These are phyloP conservation scores for Hymenochaete sp. DNA, from an alignment of 1,284 basidiomycete species.

Conservation along the genomic window DNA sequence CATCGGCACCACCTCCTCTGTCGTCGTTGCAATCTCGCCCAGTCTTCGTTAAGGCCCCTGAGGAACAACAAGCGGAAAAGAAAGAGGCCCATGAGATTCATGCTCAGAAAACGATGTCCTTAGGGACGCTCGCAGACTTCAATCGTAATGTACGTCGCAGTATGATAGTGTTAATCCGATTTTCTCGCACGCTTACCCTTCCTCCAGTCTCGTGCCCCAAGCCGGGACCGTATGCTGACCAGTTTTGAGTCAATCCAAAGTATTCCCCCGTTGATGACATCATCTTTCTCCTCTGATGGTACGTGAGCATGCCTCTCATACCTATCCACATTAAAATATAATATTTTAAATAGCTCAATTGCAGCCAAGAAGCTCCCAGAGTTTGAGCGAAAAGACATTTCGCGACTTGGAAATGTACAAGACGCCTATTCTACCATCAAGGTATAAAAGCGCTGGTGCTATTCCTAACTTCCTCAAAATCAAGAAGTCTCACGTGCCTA, in stretches of 20 bases:
- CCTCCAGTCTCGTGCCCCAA: slow-evolving; percentile 36
- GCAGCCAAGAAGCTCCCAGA: slow-evolving; percentile 32
- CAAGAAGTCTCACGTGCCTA: slow-evolving; percentile 42
- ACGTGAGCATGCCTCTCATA: too few relatives aligned
- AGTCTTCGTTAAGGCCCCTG: slow-evolving; percentile 56
- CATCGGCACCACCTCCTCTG: slow-evolving; percentile 62
- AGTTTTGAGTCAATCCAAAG: slow-evolving; percentile 8
- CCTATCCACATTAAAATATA: too few relatives aligned
- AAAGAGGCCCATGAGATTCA: slow-evolving; percentile 26
- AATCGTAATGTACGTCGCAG: slow-evolving; percentile 40
- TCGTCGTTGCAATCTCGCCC: slow-evolving; percentile 51
- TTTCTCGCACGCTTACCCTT: slow-evolving; percentile 9
- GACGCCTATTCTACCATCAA: slow-evolving; percentile 63
- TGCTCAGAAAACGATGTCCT: slow-evolving; percentile 34
- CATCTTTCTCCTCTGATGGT: slow-evolving; percentile 15
- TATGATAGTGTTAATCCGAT: neutral
- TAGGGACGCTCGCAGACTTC: slow-evolving; percentile 54
- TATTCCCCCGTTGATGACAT: slow-evolving; percentile 6
- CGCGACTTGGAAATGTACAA: slow-evolving; percentile 67
- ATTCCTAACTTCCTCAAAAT: slow-evolving; percentile 59
- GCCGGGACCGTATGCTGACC: slow-evolving; percentile 11
- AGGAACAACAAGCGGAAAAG: slow-evolving; percentile 23
- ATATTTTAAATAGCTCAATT: too few relatives aligned
- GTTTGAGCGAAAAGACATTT: slow-evolving; percentile 53
- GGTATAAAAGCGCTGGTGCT: slow-evolving; percentile 42